Conservation (phyloP, 345 rosid species). For the Carallia pectinifolia region DNA sequence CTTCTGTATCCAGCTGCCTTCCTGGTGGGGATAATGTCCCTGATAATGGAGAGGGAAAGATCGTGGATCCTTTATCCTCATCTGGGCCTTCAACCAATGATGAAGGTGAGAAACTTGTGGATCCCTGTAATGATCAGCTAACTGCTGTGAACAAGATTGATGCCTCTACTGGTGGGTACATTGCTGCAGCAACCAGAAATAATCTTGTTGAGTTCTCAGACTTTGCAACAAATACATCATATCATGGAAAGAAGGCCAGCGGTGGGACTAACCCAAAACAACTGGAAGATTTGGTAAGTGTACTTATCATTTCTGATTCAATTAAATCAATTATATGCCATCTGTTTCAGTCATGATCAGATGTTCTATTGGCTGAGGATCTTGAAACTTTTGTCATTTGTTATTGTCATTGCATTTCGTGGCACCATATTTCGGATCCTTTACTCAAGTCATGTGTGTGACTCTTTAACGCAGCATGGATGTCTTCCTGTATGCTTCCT, state of each 20-base stretch:
- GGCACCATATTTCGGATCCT: too few species aligned
- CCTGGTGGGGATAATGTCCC: slow-evolving; percentile 17
- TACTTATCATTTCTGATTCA: slow-evolving; percentile 1
- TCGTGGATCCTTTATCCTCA: slow-evolving; percentile 31
- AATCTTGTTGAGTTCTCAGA: slow-evolving; percentile 30
- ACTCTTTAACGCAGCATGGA: too few species aligned
- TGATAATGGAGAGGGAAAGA: slow-evolving; percentile 35
- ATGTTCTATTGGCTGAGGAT: too few species aligned
- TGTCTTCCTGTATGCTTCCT: too few species aligned
- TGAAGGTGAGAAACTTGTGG: slow-evolving; percentile 34
- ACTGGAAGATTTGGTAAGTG: slow-evolving; percentile 40
- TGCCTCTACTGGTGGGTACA: slow-evolving; percentile 17
- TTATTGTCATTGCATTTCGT: too few species aligned
- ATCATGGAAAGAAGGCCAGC: slow-evolving; percentile 31
- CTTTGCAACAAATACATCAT: slow-evolving; percentile 25
- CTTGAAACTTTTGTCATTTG: too few species aligned
- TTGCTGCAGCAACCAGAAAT: slow-evolving; percentile 17
- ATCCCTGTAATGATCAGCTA: slow-evolving; percentile 25
- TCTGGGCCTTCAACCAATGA: slow-evolving; percentile 30
- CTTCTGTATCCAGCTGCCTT: slow-evolving; percentile 39
- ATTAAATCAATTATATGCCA: slow-evolving; percentile 3
- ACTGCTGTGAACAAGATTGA: slow-evolving; percentile 32
- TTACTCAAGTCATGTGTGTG: too few species aligned
- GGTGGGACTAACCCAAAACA: slow-evolving; percentile 24
- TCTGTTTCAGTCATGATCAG: background rate